phyloP scores from a whole-genome alignment of 208 protist species.

The Trypanosoma conorhini region DNA sequence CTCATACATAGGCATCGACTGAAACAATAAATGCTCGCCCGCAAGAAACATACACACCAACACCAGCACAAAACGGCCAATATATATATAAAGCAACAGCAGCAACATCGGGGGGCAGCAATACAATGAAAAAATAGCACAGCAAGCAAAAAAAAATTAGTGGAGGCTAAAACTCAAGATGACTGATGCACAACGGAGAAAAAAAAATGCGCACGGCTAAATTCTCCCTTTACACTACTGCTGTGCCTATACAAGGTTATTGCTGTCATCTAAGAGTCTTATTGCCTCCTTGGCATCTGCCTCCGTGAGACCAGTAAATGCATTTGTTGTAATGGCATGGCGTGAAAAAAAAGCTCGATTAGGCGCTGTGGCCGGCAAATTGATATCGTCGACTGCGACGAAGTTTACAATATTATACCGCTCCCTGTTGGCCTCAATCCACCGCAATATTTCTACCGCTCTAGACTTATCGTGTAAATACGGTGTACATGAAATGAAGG shows the following conservation, averaged over 20 bases:
- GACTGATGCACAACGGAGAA: too few relatives aligned
- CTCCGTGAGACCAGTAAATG: conserved; percentile 53
- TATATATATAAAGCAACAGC: neutral
- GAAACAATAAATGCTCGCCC: neutral
- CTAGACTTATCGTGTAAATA: conserved; percentile 34
- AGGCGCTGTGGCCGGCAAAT: conserved; percentile 46
- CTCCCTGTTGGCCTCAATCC: conserved; percentile 56
- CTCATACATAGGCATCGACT: neutral
- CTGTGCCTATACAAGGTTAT: conserved; percentile 42
- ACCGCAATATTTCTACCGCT: conserved; percentile 54
- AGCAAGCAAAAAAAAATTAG: neutral
- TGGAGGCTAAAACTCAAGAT: neutral
- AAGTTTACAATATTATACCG: conserved; percentile 71
- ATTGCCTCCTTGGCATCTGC: conserved; percentile 45
- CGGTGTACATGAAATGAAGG: conserved; percentile 63
- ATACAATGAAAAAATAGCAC: neutral
- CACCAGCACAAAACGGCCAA: neutral
- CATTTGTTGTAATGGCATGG: conserved; percentile 58
- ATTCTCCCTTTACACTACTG: neutral
- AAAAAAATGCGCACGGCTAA: conserved; percentile 9
- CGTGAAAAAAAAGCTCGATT: conserved; percentile 59
- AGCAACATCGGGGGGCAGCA: too few relatives aligned
- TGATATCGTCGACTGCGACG: conserved; percentile 75
- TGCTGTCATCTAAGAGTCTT: conserved; percentile 45
- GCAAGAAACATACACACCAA: neutral